These are phyloP conservation scores for Aegilops umbellulata DNA, from an alignment of 176 grass and related monocot genomes.

Conservation along the genomic window DNA sequence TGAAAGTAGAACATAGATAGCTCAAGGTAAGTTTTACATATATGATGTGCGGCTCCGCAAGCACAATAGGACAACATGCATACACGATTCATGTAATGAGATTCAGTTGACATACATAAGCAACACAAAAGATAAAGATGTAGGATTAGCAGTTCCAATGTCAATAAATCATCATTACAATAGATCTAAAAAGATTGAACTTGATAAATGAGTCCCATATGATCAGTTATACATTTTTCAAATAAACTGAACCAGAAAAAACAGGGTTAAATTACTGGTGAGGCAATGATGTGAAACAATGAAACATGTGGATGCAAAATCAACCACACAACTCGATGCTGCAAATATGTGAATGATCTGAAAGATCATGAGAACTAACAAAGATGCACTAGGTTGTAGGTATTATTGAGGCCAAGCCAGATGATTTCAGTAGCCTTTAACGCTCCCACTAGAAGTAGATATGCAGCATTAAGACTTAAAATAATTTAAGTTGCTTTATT, in stretches of 20 bases:
- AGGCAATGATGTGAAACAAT: neutral
- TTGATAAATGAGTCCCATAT: neutral
- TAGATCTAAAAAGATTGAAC: neutral
- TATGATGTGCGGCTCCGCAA: neutral
- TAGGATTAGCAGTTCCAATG: neutral
- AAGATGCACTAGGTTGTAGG: neutral
- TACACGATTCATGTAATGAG: neutral
- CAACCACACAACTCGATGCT: neutral
- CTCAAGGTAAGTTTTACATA: neutral
- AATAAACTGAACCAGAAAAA: neutral
- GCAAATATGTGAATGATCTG: neutral
- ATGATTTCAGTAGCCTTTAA: neutral
- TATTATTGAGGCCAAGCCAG: neutral
- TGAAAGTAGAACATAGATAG: constrained; percentile 2
- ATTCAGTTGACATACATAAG: neutral
- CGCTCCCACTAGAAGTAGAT: neutral
- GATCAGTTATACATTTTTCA: neutral
- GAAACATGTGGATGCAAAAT: neutral
- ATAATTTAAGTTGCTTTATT: constrained; percentile 10
- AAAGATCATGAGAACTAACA: neutral
- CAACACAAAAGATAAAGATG: neutral
- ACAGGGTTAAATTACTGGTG: neutral
- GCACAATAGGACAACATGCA: neutral
- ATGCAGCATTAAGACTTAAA: neutral
- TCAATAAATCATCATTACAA: neutral